phyloP scores from a whole-genome alignment of 371 early-diverging fungal genomes.

The Mortierella sp. region DNA sequence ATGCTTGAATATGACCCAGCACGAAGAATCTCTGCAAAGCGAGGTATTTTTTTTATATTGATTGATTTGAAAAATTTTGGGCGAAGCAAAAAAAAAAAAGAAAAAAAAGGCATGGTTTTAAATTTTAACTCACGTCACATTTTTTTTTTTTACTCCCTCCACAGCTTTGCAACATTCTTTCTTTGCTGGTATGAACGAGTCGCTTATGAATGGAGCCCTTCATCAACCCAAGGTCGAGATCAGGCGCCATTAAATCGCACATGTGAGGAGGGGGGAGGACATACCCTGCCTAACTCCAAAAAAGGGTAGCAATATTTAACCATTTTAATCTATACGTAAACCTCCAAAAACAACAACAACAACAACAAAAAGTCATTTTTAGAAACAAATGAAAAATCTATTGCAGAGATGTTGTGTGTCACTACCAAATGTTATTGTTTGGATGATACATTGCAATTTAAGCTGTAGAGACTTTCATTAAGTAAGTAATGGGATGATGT shows the following conservation, averaged over 20 bases:
- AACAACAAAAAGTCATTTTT: too few species aligned
- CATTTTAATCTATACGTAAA: too few species aligned
- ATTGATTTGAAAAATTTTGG: not conserved
- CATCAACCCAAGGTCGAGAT: not conserved
- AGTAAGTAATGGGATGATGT: too few species aligned
- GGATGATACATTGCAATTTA: too few species aligned
- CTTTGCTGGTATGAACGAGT: not conserved
- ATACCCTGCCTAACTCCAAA: not conserved
- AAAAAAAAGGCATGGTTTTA: not conserved
- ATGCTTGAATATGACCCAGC: slow-evolving; percentile 86
- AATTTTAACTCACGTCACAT: slow-evolving; percentile 2
- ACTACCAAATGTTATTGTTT: too few species aligned
- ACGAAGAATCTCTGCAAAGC: slow-evolving; percentile 83
- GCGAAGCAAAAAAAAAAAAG: slow-evolving; percentile 7
- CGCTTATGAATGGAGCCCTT: not conserved
- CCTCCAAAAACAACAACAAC: too few species aligned
- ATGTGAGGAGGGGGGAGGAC: not conserved
- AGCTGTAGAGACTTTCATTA: not conserved
- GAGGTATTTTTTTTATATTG: slow-evolving; percentile 52
- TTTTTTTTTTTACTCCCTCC: not conserved
- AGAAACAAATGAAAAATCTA: too few species aligned
- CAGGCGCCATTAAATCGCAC: slow-evolving; percentile 6
- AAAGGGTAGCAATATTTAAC: not conserved
- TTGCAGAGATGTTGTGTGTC: too few species aligned
- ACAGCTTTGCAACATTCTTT: not conserved